Conservation (phyloP, 768 basidiomycete genomes). For the Lactarius deliciosus region DNA sequence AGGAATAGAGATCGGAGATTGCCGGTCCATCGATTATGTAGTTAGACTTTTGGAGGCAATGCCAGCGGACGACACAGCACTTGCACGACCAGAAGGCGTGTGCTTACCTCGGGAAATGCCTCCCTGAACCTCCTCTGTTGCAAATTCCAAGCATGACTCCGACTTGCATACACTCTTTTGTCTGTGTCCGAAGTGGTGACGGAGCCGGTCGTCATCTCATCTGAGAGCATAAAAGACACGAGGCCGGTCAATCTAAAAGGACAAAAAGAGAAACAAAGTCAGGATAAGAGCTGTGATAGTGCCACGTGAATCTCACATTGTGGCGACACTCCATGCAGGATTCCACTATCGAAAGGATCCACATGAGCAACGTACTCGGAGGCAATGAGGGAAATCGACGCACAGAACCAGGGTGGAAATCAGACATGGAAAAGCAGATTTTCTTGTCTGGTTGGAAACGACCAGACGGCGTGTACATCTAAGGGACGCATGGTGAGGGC, state of each 20-base stretch:
- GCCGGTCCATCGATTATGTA: slow-evolving; percentile 10
- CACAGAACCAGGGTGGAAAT: slow-evolving; percentile 88
- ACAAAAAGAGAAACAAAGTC: slow-evolving; percentile 23
- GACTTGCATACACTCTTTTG: slow-evolving; percentile 70
- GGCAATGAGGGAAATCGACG: slow-evolving; percentile 36
- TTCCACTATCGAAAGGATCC: slow-evolving; percentile 64
- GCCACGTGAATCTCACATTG: slow-evolving; percentile 61
- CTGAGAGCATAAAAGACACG: slow-evolving; percentile 90
- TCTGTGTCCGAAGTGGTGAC: slow-evolving; percentile 77
- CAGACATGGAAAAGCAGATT: slow-evolving; percentile 98
- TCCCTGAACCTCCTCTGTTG: slow-evolving; percentile 78
- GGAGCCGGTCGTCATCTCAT: slow-evolving; percentile 96
- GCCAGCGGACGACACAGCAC: slow-evolving; percentile 9
- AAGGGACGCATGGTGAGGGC: slow-evolving; percentile 22
- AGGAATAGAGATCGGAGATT: slow-evolving; percentile 5
- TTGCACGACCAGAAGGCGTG: neutral
- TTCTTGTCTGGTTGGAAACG: slow-evolving; percentile 90
- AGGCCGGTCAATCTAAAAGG: slow-evolving; percentile 79
- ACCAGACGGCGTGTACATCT: slow-evolving; percentile 92
- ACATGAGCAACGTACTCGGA: neutral
- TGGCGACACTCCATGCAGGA: slow-evolving; percentile 93
- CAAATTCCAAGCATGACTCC: slow-evolving; percentile 87
- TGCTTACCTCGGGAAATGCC: slow-evolving; percentile 83
- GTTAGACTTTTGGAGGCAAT: slow-evolving; percentile 9
- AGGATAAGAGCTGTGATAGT: slow-evolving; percentile 19